phyloP scores from a whole-genome alignment of 2,329 filamentous ascomycete genomes.

The Pseudofabraea citricarpa region DNA sequence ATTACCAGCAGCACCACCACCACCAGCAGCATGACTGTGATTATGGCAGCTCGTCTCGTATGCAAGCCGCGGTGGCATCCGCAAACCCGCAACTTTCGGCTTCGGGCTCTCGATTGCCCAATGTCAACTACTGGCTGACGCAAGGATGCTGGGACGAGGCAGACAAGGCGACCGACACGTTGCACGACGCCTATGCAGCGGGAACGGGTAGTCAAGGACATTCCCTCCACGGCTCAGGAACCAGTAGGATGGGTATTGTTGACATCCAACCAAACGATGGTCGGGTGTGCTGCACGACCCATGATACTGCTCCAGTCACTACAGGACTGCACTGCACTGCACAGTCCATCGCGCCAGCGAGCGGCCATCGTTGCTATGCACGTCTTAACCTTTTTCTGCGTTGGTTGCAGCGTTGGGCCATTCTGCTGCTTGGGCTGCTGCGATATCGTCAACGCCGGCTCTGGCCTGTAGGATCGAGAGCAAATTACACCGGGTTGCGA shows the following conservation, averaged over 20 bases:
- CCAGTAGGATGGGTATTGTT: conserved; percentile 17
- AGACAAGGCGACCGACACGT: conserved; percentile 27
- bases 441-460: conserved; percentile 20
- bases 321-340: too few species aligned
- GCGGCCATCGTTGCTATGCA: conserved; percentile 7
- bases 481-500: conserved; percentile 12
- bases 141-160: conserved; percentile 13
- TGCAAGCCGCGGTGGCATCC: neutral
- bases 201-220: conserved; percentile 10
- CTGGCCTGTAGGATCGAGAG: conserved; percentile 10
- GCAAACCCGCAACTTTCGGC: too few species aligned
- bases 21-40: too few species aligned
- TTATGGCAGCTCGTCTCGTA: too few species aligned
- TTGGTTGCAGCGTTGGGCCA: conserved; percentile 24
- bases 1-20: too few species aligned
- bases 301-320: conserved; percentile 3
- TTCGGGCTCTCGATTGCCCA: too few species aligned
- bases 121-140: conserved; percentile 5
- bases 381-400: conserved; percentile 16
- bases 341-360: conserved; percentile 5
- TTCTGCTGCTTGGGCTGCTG: conserved; percentile 6
- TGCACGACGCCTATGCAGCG: conserved; percentile 17
- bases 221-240: conserved; percentile 10
- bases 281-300: conserved; percentile 17
- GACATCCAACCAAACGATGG: conserved; percentile 21